Evolutionary conservation across 2,329 filamentous ascomycete species (phyloP).

Genomic region (Fusarium keratoplasticum): DNA sequence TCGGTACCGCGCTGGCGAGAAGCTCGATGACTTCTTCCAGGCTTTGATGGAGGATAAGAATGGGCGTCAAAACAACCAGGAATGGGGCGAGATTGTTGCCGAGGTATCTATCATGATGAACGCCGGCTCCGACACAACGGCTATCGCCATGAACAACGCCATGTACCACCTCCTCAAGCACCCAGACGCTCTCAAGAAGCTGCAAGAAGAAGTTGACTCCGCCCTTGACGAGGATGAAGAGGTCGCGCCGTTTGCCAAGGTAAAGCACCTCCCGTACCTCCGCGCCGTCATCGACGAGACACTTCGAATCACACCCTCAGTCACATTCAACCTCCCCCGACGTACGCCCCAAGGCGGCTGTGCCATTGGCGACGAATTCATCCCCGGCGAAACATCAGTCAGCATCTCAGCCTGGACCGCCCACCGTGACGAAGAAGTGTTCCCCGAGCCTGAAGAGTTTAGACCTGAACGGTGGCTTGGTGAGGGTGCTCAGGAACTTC

Average conservation of each 20-base stretch:
- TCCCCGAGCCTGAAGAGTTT: slow-evolving; percentile 53
- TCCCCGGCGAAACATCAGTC: slow-evolving; percentile 53
- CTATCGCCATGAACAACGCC: slow-evolving; percentile 62
- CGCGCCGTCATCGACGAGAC: slow-evolving; percentile 63
- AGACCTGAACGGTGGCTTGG: slow-evolving; percentile 55
- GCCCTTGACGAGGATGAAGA: slow-evolving; percentile 56
- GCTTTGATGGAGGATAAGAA: slow-evolving; percentile 63
- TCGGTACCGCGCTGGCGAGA: slow-evolving; percentile 56
- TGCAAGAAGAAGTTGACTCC: slow-evolving; percentile 59
- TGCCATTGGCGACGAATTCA: slow-evolving; percentile 46
- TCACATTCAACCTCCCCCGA: slow-evolving; percentile 28
- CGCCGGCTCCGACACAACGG: slow-evolving; percentile 64
- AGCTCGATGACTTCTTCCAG: slow-evolving; percentile 69
- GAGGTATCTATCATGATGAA: slow-evolving; percentile 66
- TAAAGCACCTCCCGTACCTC: slow-evolving; percentile 64
- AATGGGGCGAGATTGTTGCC: slow-evolving; percentile 69
- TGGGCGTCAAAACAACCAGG: slow-evolving; percentile 53
- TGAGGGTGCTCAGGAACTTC: slow-evolving; percentile 49
- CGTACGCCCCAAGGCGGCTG: slow-evolving; percentile 44
- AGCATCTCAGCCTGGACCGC: slow-evolving; percentile 52
- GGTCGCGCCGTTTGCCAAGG: slow-evolving; percentile 61
- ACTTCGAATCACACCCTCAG: slow-evolving; percentile 37
- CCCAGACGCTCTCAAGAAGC: slow-evolving; percentile 43
- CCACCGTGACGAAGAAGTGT: slow-evolving; percentile 54
- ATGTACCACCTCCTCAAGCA: slow-evolving; percentile 61